Evolutionary conservation across 768 basidiomycete genomes (phyloP), one percentile per base, ranked within the genome.

Genomic region (Amanita muscaria): DNA sequence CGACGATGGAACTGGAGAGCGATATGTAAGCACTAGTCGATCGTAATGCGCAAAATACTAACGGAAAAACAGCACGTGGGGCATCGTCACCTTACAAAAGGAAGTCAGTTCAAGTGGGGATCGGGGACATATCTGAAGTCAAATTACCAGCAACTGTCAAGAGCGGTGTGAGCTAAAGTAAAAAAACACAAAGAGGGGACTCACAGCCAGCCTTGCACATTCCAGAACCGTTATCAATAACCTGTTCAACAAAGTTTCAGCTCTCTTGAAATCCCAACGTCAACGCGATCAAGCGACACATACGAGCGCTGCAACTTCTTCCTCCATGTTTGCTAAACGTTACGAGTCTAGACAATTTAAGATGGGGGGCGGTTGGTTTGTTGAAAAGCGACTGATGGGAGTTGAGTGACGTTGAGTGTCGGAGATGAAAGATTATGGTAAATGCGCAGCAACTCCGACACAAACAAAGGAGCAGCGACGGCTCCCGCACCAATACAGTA

Each of bases 141-240:
- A 45, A 52, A 44, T 58, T 72, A 80, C 80, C 82, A 72, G 81
- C 79, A 66, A 82, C 80, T 83, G 55, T 47, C 53, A 33, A 52
- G 42, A 37, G 49, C 27, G 37, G 36, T 46, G 5, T 38, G 44
- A 1, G n/a, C 22, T 33, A 15, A 21, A 16, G 10, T 21, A 22
- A n/a, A 37, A 24, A n/a, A 31, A 12, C 3, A 47, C 46, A 40
- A 24, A 21, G 46, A 45, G 55, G 54, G 52, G 30, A 83, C 85
- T 57, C 64, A 89, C 88, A 91, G 70, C 96, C 94, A 79, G 94
- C 94, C 74, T 98, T 98, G 85, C 93, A 97, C 93, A 97, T 98
- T 69, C 93, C 94, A 61, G 93, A 97, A 61, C 89, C 90, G 66
- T 88, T 88, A 68, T 90, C 85, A 63, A 88, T 84, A 66, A 88